Conservation (phyloP, 78 protist genomes). For the Isochrysis galbana region DNA sequence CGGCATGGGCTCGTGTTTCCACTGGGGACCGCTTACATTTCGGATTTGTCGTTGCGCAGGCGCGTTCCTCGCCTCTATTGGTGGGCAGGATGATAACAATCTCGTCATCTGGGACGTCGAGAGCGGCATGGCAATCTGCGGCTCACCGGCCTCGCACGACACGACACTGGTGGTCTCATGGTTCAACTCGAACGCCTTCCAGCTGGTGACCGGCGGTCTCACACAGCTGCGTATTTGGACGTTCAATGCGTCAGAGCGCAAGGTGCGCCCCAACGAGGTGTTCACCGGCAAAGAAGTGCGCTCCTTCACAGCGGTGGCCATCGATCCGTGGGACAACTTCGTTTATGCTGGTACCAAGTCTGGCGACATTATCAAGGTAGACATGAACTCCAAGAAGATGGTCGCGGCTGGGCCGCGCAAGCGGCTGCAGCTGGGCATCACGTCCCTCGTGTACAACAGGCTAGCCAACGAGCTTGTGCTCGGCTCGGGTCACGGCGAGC, state of each 20-base stretch:
- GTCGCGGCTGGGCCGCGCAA: slow-evolving; percentile 42
- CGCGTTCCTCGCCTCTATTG: slow-evolving; percentile 67
- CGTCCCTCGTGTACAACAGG: not conserved
- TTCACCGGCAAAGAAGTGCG: slow-evolving; percentile 42
- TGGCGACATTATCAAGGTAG: slow-evolving; percentile 62
- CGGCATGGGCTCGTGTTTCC: too few relatives aligned
- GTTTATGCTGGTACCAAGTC: slow-evolving; percentile 59
- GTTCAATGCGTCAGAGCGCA: slow-evolving; percentile 44
- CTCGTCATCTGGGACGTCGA: slow-evolving; percentile 71
- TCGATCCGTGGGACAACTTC: slow-evolving; percentile 22
- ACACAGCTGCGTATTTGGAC: slow-evolving; percentile 61
- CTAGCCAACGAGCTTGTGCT: slow-evolving; percentile 38
- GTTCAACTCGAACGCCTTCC: slow-evolving; percentile 2
- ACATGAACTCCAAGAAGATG: not conserved
- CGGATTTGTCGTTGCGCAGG: slow-evolving; percentile 1
- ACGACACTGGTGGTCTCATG: not conserved
- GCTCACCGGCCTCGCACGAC: slow-evolving; percentile 51
- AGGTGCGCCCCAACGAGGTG: slow-evolving; percentile 54
- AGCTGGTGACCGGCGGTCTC: slow-evolving; percentile 55
- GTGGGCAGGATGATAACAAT: slow-evolving; percentile 80
- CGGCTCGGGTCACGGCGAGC: slow-evolving; percentile 62
- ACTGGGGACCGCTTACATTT: too few relatives aligned
- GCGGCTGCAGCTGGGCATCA: not conserved
- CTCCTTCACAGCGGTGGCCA: not conserved
- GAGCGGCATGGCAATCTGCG: slow-evolving; percentile 61